Conservation (phyloP, 2,329 filamentous ascomycete genomes). For the Cladophialophora immunda region DNA sequence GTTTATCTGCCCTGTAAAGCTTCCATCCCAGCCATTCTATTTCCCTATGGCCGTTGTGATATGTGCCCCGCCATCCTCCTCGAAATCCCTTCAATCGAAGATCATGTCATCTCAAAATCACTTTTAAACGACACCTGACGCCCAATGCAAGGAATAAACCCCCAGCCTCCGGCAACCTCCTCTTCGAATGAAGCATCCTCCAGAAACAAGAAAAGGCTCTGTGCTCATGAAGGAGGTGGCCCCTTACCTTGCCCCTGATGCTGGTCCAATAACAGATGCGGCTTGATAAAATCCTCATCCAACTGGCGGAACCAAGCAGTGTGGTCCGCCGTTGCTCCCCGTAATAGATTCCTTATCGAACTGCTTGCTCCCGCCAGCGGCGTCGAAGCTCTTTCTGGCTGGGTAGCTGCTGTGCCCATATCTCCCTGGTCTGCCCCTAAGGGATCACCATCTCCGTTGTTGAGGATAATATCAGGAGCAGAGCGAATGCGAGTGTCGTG, state of each 20-base stretch:
- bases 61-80: background rate
- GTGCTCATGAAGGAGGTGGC: conserved; percentile 29
- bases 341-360: conserved; percentile 82
- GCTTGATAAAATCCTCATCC: conserved; percentile 97
- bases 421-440: conserved; percentile 27
- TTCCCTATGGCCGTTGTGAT: background rate
- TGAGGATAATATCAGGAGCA: conserved; percentile 35
- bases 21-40: background rate
- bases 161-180: background rate
- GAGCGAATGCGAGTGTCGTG: conserved; percentile 27
- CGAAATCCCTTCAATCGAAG: background rate
- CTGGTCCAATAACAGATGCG: conserved; percentile 83
- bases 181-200: background rate
- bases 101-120: conserved; percentile 16
- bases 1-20: background rate
- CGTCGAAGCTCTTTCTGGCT: conserved; percentile 25
- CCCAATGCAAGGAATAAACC: background rate
- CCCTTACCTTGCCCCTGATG: conserved; percentile 39
- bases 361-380: conserved; percentile 39
- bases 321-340: conserved; percentile 81
- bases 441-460: conserved; percentile 29
- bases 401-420: conserved; percentile 36
- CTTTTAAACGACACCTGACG: conserved; percentile 4
- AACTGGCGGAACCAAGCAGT: conserved; percentile 89
- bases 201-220: background rate